Evolutionary conservation across 1,284 basidiomycete genomes (phyloP).

Genomic region (Trichosporon faecale): DNA sequence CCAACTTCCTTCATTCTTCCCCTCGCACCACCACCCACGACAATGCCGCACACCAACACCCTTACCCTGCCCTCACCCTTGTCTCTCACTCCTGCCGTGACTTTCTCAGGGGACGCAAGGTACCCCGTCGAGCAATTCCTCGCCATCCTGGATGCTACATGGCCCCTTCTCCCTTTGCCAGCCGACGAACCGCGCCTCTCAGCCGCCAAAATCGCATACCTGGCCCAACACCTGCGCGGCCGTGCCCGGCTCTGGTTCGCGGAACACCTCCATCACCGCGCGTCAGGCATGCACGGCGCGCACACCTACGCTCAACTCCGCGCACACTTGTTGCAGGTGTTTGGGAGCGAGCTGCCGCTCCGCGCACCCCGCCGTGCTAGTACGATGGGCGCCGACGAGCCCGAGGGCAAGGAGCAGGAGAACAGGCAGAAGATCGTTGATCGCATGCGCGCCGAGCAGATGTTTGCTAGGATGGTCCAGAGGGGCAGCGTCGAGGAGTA

Average conservation of each 20-base stretch:
- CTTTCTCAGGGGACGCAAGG: neutral
- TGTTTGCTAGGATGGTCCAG: neutral
- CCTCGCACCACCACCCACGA: neutral
- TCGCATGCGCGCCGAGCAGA: neutral
- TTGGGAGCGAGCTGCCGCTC: neutral
- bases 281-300: neutral
- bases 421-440: neutral
- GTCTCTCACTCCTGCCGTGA: neutral
- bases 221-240: neutral
- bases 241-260: neutral
- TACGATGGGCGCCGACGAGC: neutral
- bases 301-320: neutral
- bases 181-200: neutral
- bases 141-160: neutral
- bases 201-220: neutral
- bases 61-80: neutral
- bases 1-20: neutral
- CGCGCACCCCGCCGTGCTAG: neutral
- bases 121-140: slow-evolving; percentile 4
- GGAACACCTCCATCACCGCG: neutral
- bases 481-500: neutral
- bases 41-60: neutral
- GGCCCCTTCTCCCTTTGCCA: neutral
- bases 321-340: neutral
- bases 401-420: neutral